These are phyloP conservation scores for Lipomyces starkeyi DNA, from an alignment of 805 yeast genomes.

Conservation along the genomic window DNA sequence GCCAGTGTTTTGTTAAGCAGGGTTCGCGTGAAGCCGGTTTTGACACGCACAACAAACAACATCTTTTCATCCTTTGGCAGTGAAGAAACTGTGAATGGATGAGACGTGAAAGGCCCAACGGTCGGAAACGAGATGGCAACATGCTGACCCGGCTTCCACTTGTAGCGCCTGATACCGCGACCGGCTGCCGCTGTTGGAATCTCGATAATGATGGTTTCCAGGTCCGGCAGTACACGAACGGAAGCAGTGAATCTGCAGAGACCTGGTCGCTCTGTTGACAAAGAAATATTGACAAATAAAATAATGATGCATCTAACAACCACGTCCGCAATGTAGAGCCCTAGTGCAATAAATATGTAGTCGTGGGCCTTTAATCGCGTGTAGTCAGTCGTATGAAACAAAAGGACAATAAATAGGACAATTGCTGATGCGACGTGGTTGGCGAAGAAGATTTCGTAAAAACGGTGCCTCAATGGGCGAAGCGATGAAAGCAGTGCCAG, in stretches of 20 bases:
- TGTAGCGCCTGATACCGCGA: conserved; percentile 2
- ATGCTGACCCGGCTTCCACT: conserved; percentile 41
- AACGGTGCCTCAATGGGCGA: conserved; percentile 41
- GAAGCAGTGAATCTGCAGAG: conserved; percentile 26
- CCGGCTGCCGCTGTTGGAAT: conserved; percentile 22
- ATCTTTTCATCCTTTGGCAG: conserved; percentile 49
- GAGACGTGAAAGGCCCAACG: conserved; percentile 32
- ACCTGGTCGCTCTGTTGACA: conserved; percentile 10
- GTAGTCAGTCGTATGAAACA: conserved; percentile 40
- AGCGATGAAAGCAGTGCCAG: conserved; percentile 41
- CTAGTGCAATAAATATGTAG: conserved; percentile 41
- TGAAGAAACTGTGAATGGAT: conserved; percentile 50
- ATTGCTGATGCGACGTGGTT: conserved; percentile 39
- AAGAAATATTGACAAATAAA: conserved; percentile 26
- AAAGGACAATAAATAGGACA: conserved; percentile 37
- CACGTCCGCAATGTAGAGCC: conserved; percentile 38
- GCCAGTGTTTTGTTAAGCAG: conserved; percentile 6
- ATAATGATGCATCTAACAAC: conserved; percentile 26
- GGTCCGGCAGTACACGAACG: conserved; percentile 18
- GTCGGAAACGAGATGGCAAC: conserved; percentile 37
- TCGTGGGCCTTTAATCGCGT: conserved; percentile 26
- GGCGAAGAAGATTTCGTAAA: conserved; percentile 40
- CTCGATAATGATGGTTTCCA: conserved; percentile 12
- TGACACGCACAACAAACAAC: conserved; percentile 49
- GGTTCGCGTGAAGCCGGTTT: conserved; percentile 29